Evolutionary conservation across 192 early-diverging fungal genomes (phyloP), one percentile per base, ranked within the genome.

Genomic region (Coemansia erecta): DNA sequence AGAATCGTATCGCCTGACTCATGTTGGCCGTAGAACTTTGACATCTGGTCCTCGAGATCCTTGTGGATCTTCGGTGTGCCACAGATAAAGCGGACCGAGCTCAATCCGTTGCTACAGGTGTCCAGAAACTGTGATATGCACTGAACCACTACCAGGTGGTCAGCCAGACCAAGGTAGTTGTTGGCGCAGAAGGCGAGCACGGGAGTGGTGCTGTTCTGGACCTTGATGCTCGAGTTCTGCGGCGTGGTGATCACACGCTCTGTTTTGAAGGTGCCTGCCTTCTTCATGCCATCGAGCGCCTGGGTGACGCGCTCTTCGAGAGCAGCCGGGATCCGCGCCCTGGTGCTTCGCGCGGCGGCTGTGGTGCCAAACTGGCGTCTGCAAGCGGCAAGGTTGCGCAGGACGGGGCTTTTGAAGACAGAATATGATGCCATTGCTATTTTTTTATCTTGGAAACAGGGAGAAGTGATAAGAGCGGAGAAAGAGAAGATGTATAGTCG

Each of bases 101-200:
- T 82, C 53, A 88, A 65, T 1, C 86, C 86, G 54, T 79, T 82
- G 43, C 86, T 85, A 66, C 84, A 85, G 43, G 75, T 66, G 65
- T 80, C 76, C 21, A 88, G 70, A 49, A 64, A 86, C 22, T 68
- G 54, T 37, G 77, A 68, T 1, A 84, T 83, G 2, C 80, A 80
- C 19, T 74, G 56, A 56, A 82, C 73, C 33, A 88, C 84, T 15
- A 66, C 64, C 8, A 85, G 79, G 48, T 84, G 74, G 54, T 83
- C 83, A 3, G 86, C 81, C 28, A 88, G 72, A 21, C 84, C 86
- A 12, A 88, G 76, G 58, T 88, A 88, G 77, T 86, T 88, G 82
- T 88, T 88, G 53, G 86, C 86, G 52, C 86, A 88, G 60, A 88
- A 86, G 77, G 86, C 86, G 53, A 86, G 50, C 28, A 85, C 82